These are phyloP conservation scores for Globisporangium cylindrosporum DNA, from an alignment of 352 stramenopile species.

Conservation along the genomic window DNA sequence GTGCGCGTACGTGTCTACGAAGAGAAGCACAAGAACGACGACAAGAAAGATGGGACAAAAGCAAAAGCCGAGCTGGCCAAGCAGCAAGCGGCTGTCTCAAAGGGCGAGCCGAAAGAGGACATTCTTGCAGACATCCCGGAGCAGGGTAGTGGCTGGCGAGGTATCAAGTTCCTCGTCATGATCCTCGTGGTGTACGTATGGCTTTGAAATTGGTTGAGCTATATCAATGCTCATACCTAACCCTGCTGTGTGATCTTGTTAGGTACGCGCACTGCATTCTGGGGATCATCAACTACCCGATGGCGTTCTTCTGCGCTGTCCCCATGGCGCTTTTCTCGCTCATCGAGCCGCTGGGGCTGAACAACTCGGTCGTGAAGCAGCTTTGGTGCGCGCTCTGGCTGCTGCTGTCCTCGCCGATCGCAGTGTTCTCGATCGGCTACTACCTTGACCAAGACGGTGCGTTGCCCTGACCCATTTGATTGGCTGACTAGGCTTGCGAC, in stretches of 20 bases:
- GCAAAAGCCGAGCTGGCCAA: not conserved
- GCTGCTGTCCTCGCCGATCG: conserved; percentile 49
- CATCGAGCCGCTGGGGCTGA: conserved; percentile 31
- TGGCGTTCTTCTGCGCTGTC: conserved; percentile 69
- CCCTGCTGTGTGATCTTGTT: conserved; percentile 19
- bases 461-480: not conserved
- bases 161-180: conserved; percentile 57
- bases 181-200: conserved; percentile 49
- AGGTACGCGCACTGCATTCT: conserved; percentile 72
- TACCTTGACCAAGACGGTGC: conserved; percentile 25
- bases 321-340: conserved; percentile 62
- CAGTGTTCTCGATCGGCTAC: conserved; percentile 28
- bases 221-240: not conserved
- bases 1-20: conserved; percentile 38
- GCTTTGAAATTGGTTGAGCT: not conserved
- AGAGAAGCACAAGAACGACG: conserved; percentile 20
- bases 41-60: conserved; percentile 11
- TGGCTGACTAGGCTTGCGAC: not conserved
- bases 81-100: not conserved
- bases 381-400: conserved; percentile 42
- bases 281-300: conserved; percentile 80
- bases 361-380: conserved; percentile 24
- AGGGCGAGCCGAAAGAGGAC: not conserved
- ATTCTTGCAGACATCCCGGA: conserved; percentile 11
- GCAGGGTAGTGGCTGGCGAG: conserved; percentile 48